These are phyloP conservation scores for Kodamaea ohmeri DNA, from an alignment of 1,139 yeast genomes.

Conservation along the genomic window DNA sequence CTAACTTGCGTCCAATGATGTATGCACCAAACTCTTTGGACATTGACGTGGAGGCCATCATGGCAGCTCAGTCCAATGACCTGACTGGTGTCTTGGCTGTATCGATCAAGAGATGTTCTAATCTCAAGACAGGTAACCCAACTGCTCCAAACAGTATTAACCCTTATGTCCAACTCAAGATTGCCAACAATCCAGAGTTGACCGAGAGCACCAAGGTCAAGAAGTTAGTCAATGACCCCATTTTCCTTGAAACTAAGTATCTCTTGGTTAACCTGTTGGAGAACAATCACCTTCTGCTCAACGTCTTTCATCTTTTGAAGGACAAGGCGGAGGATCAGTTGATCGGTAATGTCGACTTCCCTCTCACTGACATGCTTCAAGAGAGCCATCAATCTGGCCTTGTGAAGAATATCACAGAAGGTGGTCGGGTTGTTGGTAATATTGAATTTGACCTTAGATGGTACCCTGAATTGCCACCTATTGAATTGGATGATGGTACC, in stretches of 20 bases:
- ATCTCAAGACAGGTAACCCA: slow-evolving; percentile 41
- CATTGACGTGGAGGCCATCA: slow-evolving; percentile 66
- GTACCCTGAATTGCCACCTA: slow-evolving; percentile 55
- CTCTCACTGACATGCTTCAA: slow-evolving; percentile 59
- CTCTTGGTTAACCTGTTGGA: slow-evolving; percentile 57
- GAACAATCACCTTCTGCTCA: slow-evolving; percentile 52
- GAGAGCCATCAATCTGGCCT: slow-evolving; percentile 36
- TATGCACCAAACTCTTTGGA: slow-evolving; percentile 83
- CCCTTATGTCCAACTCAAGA: slow-evolving; percentile 55
- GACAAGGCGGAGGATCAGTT: slow-evolving; percentile 55
- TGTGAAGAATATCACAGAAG: slow-evolving; percentile 38
- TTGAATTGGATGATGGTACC: slow-evolving; percentile 48
- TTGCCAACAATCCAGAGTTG: slow-evolving; percentile 44
- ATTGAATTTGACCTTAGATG: slow-evolving; percentile 62
- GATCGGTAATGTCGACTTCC: slow-evolving; percentile 56
- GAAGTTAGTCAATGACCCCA: slow-evolving; percentile 52
- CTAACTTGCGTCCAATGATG: slow-evolving; percentile 70
- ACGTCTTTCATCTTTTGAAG: slow-evolving; percentile 49
- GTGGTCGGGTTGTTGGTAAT: slow-evolving; percentile 60
- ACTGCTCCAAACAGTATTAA: slow-evolving; percentile 48
- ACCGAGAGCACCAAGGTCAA: slow-evolving; percentile 56
- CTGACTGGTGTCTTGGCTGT: slow-evolving; percentile 68
- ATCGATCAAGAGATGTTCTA: slow-evolving; percentile 52
- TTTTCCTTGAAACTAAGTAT: slow-evolving; percentile 64
- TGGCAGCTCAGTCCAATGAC: slow-evolving; percentile 61